phyloP scores from a whole-genome alignment of 192 early-diverging fungal species.

The Bifiguratus adelaidae region DNA sequence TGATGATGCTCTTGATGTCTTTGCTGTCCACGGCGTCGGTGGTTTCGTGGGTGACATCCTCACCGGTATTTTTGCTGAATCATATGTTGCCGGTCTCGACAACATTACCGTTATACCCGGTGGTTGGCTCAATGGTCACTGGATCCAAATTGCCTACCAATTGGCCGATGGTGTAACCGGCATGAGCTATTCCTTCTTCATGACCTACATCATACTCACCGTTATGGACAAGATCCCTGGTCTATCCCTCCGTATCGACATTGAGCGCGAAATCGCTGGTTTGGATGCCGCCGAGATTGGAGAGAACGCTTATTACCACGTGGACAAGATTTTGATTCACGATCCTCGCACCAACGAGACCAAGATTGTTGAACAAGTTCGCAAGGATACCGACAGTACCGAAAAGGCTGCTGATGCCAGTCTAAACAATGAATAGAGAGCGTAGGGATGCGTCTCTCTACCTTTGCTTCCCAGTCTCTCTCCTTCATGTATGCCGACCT shows the following conservation, averaged over 20 bases:
- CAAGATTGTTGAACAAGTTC: conserved; percentile 10
- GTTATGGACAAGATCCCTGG: conserved; percentile 74
- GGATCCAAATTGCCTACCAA: conserved; percentile 77
- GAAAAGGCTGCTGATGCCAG: too few relatives aligned
- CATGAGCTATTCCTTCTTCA: conserved; percentile 60
- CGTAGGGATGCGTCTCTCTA: too few relatives aligned
- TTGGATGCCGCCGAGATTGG: conserved; percentile 79
- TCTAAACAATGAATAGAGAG: too few relatives aligned
- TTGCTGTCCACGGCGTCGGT: conserved; percentile 80
- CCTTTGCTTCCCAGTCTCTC: too few relatives aligned
- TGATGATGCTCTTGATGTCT: conserved; percentile 91
- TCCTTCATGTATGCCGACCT: too few relatives aligned
- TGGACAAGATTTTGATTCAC: conserved; percentile 26
- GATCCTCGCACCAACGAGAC: conserved; percentile 18
- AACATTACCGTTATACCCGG: conserved; percentile 46
- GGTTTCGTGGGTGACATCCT: conserved; percentile 79
- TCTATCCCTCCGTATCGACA: conserved; percentile 63
- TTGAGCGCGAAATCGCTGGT: conserved; percentile 55
- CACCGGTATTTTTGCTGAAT: conserved; percentile 86
- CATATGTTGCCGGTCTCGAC: conserved; percentile 61
- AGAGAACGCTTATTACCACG: conserved; percentile 44
- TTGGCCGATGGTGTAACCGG: conserved; percentile 64
- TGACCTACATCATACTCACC: conserved; percentile 62
- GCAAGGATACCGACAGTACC: too few relatives aligned
- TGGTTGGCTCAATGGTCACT: conserved; percentile 67